Percentiles rank a stretch among this genome's conserved stretches.
These are phyloP conservation scores for Amanita pseudoporphyria DNA, from an alignment of 768 basidiomycete species.

Conservation along the genomic window DNA sequence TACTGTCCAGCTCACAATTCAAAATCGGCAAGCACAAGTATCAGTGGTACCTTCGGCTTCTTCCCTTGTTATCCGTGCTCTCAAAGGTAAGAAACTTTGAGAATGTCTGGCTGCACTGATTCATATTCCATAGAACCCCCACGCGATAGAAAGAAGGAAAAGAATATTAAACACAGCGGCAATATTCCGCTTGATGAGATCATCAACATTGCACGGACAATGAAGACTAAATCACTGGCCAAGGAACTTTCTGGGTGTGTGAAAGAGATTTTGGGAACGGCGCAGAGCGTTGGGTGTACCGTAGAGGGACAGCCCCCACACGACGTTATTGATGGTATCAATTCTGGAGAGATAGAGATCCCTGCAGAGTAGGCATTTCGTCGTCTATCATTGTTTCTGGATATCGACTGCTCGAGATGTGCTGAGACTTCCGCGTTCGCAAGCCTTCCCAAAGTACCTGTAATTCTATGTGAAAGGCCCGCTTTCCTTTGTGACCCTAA, in stretches of 20 bases:
- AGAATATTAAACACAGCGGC: slow-evolving; percentile 98
- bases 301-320: slow-evolving; percentile 90
- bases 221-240: slow-evolving; percentile 89
- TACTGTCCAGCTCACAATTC: slow-evolving; percentile 97
- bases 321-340: slow-evolving; percentile 84
- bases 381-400: slow-evolving; percentile 14
- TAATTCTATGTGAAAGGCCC: too few relatives aligned
- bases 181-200: slow-evolving; percentile 94
- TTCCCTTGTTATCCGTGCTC: slow-evolving; percentile 93
- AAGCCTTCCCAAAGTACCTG: background rate
- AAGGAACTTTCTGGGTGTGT: slow-evolving; percentile 83
- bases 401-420: too few relatives aligned
- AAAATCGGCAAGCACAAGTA: slow-evolving; percentile 98
- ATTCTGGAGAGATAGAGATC: slow-evolving; percentile 77
- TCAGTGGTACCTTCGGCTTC: slow-evolving; percentile 96
- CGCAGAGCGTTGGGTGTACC: slow-evolving; percentile 95
- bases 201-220: slow-evolving; percentile 89
- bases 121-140: slow-evolving; percentile 66
- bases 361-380: slow-evolving; percentile 63
- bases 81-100: slow-evolving; percentile 66
- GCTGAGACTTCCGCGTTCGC: background rate
- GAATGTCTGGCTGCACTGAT: slow-evolving; percentile 2
- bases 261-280: slow-evolving; percentile 98
- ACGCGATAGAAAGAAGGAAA: slow-evolving; percentile 99
- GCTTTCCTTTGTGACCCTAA: too few relatives aligned